A percentile compares a stretch with the other conserved stretches of the same genome.
phyloP scores from a whole-genome alignment of 108 stramenopile species.

The Fistulifera solaris region DNA sequence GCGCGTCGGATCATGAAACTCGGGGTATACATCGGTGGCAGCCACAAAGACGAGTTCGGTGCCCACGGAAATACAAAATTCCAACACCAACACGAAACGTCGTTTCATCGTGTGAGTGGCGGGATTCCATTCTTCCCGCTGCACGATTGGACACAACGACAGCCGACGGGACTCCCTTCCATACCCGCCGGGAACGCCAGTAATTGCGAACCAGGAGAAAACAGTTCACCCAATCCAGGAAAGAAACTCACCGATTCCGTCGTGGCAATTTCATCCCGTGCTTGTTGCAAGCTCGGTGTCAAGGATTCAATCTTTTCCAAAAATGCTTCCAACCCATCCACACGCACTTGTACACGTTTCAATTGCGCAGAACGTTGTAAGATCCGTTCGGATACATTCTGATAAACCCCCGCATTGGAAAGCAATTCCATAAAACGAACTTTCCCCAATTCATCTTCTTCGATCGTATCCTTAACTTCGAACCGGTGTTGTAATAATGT shows the following conservation, averaged over 20 bases:
- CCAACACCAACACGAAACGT: slow-evolving; percentile 41
- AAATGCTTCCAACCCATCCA: slow-evolving; percentile 40
- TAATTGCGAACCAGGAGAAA: slow-evolving; percentile 43
- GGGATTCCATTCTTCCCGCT: slow-evolving; percentile 50
- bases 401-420: slow-evolving; percentile 50
- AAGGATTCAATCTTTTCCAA: slow-evolving; percentile 31
- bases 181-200: slow-evolving; percentile 54
- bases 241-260: slow-evolving; percentile 48
- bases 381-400: slow-evolving; percentile 41
- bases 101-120: slow-evolving; percentile 53
- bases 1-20: slow-evolving; percentile 48
- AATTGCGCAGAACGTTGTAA: slow-evolving; percentile 22
- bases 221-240: slow-evolving; percentile 59
- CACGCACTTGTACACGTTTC: slow-evolving; percentile 19
- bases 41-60: slow-evolving; percentile 61
- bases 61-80: slow-evolving; percentile 52
- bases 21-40: slow-evolving; percentile 49
- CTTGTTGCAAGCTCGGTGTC: slow-evolving; percentile 24
- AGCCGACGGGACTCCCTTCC: slow-evolving; percentile 54
- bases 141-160: slow-evolving; percentile 55
- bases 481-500: slow-evolving; percentile 29
- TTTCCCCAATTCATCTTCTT: slow-evolving; percentile 58
- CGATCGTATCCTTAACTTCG: slow-evolving; percentile 18
- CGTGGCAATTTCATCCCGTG: slow-evolving; percentile 38
- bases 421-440: slow-evolving; percentile 52